Evolutionary conservation across 495 filamentous ascomycete genomes (phyloP), one percentile per base, ranked within the genome.

Genomic region (Xylaria longipes): DNA sequence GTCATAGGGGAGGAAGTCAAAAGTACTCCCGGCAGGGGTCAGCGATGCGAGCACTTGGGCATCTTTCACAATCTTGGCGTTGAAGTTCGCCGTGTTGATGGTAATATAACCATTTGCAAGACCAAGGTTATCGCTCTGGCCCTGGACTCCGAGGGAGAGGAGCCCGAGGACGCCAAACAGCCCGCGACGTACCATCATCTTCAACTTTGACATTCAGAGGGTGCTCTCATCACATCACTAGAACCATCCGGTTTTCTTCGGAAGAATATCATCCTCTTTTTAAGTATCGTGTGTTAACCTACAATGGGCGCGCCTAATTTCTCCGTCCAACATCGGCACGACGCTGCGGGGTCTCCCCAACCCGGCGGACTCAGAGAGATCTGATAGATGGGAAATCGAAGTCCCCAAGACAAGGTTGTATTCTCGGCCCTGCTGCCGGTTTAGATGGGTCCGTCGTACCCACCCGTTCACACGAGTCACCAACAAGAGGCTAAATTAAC

Each of bases 1-100:
- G 68, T 87, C 83, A n/a, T 74, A 83, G 8, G 86, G 84, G 29
- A 84, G 76, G 68, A 88, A 88, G 72, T 87, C 85, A 66, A 86
- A 88, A 11, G 76, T 65, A 29, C 75, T 71, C 1, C 74, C 75
- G 0, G 77, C 64, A 25, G 84, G 77, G 15, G 73, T 81, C 27
- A 87, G 73, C 37, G 85, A 87, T 29, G 76, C 80, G 8, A 87
- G 81, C 2, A 79, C 75, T 65, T 81, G 78, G 7, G 77, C 73
- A 50, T 81, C 74, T 25, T 75, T 75, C 39, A 80, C 82, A 15
- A 85, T 70, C 61, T 78, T 78, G 29, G 79, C 73, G 20, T 82
- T 78, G 58, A 84, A 83, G 39, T 84, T 84, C 12, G 71, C 64
- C 1, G 80, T 84, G 25, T 77, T 78, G 11, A 82, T 66, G 1